These are phyloP conservation scores for Urtica urens DNA, from an alignment of 306 rosid genomes.

Conservation along the genomic window DNA sequence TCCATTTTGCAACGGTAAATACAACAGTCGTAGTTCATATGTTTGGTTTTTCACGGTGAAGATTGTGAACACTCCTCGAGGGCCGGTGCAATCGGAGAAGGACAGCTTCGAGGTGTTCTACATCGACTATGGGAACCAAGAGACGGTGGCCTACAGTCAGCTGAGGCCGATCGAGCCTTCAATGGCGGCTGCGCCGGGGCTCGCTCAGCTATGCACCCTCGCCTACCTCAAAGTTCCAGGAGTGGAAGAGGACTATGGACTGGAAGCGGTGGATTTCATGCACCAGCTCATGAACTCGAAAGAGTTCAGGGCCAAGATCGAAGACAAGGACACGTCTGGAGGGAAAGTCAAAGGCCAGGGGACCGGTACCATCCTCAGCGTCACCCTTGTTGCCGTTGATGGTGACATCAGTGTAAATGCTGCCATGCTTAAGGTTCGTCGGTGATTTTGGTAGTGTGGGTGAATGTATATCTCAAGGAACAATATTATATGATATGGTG, in stretches of 20 bases:
- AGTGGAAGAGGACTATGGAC: slow-evolving; percentile 87
- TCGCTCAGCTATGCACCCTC: slow-evolving; percentile 85
- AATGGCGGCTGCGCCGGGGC: slow-evolving; percentile 72
- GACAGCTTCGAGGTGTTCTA: slow-evolving; percentile 87
- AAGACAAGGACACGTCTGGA: slow-evolving; percentile 75
- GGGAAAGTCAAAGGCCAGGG: slow-evolving; percentile 94
- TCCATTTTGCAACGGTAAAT: background rate
- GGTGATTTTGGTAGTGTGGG: background rate
- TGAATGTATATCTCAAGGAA: background rate
- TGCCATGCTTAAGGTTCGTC: slow-evolving; percentile 72
- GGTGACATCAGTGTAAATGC: slow-evolving; percentile 82
- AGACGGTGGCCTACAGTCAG: slow-evolving; percentile 52
- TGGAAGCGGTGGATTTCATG: slow-evolving; percentile 82
- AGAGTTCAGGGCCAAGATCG: slow-evolving; percentile 81
- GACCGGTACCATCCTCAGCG: slow-evolving; percentile 60
- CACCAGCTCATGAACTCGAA: slow-evolving; percentile 44
- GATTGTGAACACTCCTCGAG: slow-evolving; percentile 86
- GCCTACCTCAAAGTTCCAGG: slow-evolving; percentile 72
- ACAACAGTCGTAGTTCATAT: no score
- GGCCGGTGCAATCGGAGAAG: slow-evolving; percentile 63
- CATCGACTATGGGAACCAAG: slow-evolving; percentile 94
- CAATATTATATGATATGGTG: no score
- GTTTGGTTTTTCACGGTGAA: slow-evolving; percentile 21
- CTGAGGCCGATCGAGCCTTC: slow-evolving; percentile 76
- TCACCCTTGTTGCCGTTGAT: slow-evolving; percentile 78